Evolutionary conservation across 2,329 filamentous ascomycete genomes (phyloP), one percentile per base, ranked within the genome.

Genomic region (Penicillium griseofulvum): DNA sequence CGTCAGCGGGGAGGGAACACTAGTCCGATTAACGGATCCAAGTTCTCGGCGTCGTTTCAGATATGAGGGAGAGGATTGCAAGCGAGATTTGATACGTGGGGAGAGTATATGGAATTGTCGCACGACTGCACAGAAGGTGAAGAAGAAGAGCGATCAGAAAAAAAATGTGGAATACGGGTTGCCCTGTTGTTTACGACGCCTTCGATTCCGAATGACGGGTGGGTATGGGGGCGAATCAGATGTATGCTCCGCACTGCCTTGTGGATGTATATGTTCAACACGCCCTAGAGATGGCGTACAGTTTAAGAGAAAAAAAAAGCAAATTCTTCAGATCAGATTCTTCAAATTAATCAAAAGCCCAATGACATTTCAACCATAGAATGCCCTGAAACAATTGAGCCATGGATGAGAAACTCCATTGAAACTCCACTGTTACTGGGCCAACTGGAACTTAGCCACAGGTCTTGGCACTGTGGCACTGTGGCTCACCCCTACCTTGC

Each of bases 1-100:
- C 39, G 53, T 64, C 54, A 58, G 48, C 52, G 57, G 42, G 42
- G 39, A 53, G 43, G 38, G 22, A 52, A 57, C 45, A 54, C 57
- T 61, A 60, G 57, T 44, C 59, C 38, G 46, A 59, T 43, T 37
- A 46, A 61, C 54, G 44, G 55, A 45, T 53, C 53, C 45, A 43
- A 58, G 54, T 56, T 60, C 62, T 62, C 52, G 57, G 58, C 57
- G 47, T 22, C 34, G 63, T 65, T 65, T 65, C 63, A 65, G 55
- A 57, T 54, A 55, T 54, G 38, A 48, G 33, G 34, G 44, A 34
- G 37, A 34, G 37, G 34, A 29, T 42, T 31, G 29, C 48, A 50
- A 49, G 33, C 33, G 52, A 54, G 36, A 54, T 56, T 46, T 46
- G 52, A 52, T 55, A 53, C 31, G 41, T 26, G 43, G 17, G 39